Evolutionary conservation across 495 filamentous ascomycete genomes (phyloP).

Genomic region (Daldinia decipiens): DNA sequence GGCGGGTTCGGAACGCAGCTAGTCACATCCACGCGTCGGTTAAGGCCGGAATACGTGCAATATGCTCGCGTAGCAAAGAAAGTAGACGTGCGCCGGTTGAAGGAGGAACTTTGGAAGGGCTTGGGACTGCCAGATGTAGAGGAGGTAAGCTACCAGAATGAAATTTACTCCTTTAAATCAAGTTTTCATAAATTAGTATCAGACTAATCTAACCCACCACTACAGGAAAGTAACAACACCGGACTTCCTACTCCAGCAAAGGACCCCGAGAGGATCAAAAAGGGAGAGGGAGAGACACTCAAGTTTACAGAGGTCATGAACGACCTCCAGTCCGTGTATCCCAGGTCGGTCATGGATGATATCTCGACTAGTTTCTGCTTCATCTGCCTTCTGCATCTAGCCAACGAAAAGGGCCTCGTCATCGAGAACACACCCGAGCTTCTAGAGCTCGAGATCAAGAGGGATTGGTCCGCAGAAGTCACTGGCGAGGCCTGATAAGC

Average conservation of each 20-base stretch:
- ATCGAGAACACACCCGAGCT: constrained; percentile 67
- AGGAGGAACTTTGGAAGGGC: constrained; percentile 95
- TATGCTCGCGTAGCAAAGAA: constrained; percentile 98
- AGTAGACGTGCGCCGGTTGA: constrained; percentile 94
- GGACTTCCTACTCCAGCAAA: constrained; percentile 49
- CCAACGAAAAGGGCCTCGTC: constrained; percentile 94
- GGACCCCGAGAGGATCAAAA: constrained; percentile 33
- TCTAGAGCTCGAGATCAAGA: constrained; percentile 66
- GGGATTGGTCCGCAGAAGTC: constrained; percentile 66
- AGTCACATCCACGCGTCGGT: constrained; percentile 84
- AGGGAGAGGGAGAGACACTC: constrained; percentile 59
- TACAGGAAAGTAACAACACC: constrained; percentile 44
- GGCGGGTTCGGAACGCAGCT: constrained; percentile 89
- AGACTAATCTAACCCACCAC: constrained; percentile 9
- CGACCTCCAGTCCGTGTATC: constrained; percentile 84
- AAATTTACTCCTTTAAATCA: neutral
- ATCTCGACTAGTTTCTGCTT: constrained; percentile 98
- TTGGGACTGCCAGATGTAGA: constrained; percentile 70
- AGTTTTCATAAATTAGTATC: neutral
- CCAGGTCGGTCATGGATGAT: constrained; percentile 83
- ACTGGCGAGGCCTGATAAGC: constrained; percentile 40
- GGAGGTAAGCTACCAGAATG: constrained; percentile 49
- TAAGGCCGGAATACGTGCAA: constrained; percentile 94
- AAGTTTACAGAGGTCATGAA: constrained; percentile 94
- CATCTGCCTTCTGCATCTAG: constrained; percentile 93